Evolutionary conservation across 306 rosid genomes (phyloP).

Genomic region (Carpinus fangiana): DNA sequence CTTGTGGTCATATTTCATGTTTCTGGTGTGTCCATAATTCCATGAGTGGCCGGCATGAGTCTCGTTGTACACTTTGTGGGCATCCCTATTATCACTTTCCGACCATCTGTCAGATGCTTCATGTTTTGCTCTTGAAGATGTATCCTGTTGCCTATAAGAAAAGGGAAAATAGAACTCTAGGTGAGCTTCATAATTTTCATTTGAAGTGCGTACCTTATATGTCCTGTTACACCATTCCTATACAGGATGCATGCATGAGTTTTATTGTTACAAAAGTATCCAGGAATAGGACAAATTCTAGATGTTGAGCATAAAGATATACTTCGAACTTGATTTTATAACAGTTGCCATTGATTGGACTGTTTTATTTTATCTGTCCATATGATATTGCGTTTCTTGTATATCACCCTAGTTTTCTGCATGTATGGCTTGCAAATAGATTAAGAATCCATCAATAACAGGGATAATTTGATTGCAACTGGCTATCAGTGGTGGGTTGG

Average conservation of each 20-base stretch:
- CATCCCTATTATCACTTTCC: conserved; percentile 71
- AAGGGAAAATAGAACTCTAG: conserved; percentile 61
- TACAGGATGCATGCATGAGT: no score
- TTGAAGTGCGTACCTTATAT: neutral
- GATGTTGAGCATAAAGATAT: neutral
- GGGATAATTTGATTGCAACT: neutral
- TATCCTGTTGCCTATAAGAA: conserved; percentile 61
- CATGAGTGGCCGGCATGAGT: conserved; percentile 45
- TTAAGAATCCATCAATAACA: neutral
- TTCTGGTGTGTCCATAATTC: conserved; percentile 87
- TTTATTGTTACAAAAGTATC: neutral
- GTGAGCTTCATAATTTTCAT: conserved; percentile 36
- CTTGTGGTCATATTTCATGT: conserved; percentile 84
- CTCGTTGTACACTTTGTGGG: conserved; percentile 80
- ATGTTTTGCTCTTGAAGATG: conserved; percentile 65
- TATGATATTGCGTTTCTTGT: no score
- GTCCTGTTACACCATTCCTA: no score
- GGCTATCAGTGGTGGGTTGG: neutral
- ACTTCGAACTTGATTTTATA: neutral
- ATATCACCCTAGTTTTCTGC: neutral
- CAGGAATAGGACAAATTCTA: neutral
- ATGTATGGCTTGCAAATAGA: neutral
- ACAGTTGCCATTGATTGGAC: neutral
- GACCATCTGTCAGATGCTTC: conserved; percentile 68
- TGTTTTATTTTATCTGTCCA: neutral